Base-by-base conservation (phyloP, 2,329 filamentous ascomycete species). In the Phialocephala subalpina region DNA sequence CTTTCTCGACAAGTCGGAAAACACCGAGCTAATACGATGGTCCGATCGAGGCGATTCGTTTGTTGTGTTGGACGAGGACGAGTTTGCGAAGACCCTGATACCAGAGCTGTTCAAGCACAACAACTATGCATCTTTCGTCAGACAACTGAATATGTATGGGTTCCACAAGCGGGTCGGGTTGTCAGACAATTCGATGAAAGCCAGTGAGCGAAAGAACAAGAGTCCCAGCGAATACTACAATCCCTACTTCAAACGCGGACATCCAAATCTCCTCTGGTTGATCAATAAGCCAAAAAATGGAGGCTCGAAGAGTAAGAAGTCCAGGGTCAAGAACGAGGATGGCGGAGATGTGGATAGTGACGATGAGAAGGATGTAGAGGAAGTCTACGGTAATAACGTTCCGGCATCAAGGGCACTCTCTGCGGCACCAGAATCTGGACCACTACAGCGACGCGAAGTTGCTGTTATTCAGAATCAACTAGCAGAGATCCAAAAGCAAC, bases 181-280 rank as follows among this genome's bases (percentile, higher is more conserved):
- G 20, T 97, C 94, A 3, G 96, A 99, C 79, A 97, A 97, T 77
- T 97, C 94, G 0, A 97, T 99, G 92, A 92, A 96, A 72, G 94
- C 97, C 6, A 97, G 94, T 77, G 96, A 98, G 81, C 90, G 94
- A 68, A 97, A 97, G 78, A 95, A 95, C 77, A 99, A 99, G 82
- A 97, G 94, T 65, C 96, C 96, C 0, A 98, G 94, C 84, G 96
- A 98, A 83, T 99, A 99, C 78, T 94, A 92, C 72, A 97, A 99
- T 78, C 93, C 93, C 11, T 99, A 94, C 80, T 99, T 99, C 80
- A 92, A 94, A 73, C 92, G 94, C 55, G 95, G 94, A 4, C 91
- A 97, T 71, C 94, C 94, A 3, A 97, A 97, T 77, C 82, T 99
- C 57, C 83, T 97, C 4, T 98, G 95, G 95, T 84, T 98, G 64